Evolutionary conservation across 352 stramenopile genomes (phyloP).

Genomic region (Halophytophthora polymorphica): DNA sequence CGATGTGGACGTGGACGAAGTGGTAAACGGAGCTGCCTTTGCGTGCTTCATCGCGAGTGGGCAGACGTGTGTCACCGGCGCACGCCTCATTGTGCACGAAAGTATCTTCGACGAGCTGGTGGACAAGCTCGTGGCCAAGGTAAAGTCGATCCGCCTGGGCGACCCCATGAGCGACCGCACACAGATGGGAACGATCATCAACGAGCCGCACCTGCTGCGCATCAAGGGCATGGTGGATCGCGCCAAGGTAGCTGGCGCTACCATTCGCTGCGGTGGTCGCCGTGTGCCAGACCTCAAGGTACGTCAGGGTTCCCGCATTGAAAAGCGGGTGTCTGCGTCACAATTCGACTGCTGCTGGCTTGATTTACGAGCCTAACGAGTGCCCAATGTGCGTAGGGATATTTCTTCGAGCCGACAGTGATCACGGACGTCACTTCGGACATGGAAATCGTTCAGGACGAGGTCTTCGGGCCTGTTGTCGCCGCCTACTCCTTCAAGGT

Average conservation of each 20-base stretch:
- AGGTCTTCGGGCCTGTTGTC: slow-evolving; percentile 89
- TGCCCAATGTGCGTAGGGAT: slow-evolving; percentile 32
- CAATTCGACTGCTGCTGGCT: not conserved
- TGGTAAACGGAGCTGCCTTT: slow-evolving; percentile 62
- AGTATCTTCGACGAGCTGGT: slow-evolving; percentile 76
- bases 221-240: slow-evolving; percentile 76
- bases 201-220: slow-evolving; percentile 45
- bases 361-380: not conserved
- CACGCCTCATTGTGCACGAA: slow-evolving; percentile 84
- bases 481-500: slow-evolving; percentile 39
- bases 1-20: slow-evolving; percentile 56
- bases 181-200: slow-evolving; percentile 74
- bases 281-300: slow-evolving; percentile 34
- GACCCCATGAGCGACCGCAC: slow-evolving; percentile 45
- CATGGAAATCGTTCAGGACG: slow-evolving; percentile 83
- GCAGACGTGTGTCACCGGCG: slow-evolving; percentile 80
- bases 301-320: not conserved
- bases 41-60: slow-evolving; percentile 70
- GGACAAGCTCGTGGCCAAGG: slow-evolving; percentile 46
- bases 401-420: slow-evolving; percentile 93
- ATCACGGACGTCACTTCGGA: slow-evolving; percentile 61
- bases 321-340: not conserved
- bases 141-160: slow-evolving; percentile 50
- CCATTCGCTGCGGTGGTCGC: slow-evolving; percentile 66
- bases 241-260: slow-evolving; percentile 79